Evolutionary conservation across 805 yeast species (phyloP).

Genomic region (Wickerhamomyces chambardii): DNA sequence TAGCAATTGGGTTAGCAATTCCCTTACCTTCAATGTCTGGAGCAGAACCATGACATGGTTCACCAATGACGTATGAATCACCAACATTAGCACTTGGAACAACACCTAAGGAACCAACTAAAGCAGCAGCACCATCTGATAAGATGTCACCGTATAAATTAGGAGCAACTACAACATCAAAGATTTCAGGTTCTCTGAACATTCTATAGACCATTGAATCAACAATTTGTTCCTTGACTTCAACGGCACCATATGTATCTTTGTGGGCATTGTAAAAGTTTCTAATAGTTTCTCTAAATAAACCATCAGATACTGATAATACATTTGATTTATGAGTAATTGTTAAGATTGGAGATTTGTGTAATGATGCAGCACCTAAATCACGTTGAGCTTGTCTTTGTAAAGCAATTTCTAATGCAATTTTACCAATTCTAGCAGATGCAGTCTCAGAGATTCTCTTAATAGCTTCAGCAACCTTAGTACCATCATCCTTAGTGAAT

Average conservation of each 20-base stretch:
- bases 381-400: slow-evolving; percentile 80
- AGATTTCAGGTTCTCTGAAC: slow-evolving; percentile 97
- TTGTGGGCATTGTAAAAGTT: slow-evolving; percentile 39
- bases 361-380: slow-evolving; percentile 45
- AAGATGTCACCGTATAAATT: slow-evolving; percentile 96
- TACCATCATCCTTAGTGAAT: slow-evolving; percentile 69
- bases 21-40: slow-evolving; percentile 97
- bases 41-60: slow-evolving; percentile 99
- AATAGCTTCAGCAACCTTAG: slow-evolving; percentile 92
- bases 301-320: slow-evolving; percentile 84
- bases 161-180: slow-evolving; percentile 98
- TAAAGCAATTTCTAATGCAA: slow-evolving; percentile 88
- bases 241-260: slow-evolving; percentile 49
- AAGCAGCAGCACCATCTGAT: slow-evolving; percentile 97
- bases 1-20: slow-evolving; percentile 94
- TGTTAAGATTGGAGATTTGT: slow-evolving; percentile 58
- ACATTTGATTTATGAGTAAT: slow-evolving; percentile 97
- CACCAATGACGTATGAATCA: slow-evolving; percentile 92
- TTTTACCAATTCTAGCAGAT: slow-evolving; percentile 74
- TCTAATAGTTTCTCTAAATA: slow-evolving; percentile 79
- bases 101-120: slow-evolving; percentile 95
- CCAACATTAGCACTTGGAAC: slow-evolving; percentile 99
- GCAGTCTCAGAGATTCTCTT: slow-evolving; percentile 92
- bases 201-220: slow-evolving; percentile 98
- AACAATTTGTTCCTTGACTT: slow-evolving; percentile 90